phyloP scores from a whole-genome alignment of 1,284 basidiomycete species.

The Tranzscheliella williamsii region DNA sequence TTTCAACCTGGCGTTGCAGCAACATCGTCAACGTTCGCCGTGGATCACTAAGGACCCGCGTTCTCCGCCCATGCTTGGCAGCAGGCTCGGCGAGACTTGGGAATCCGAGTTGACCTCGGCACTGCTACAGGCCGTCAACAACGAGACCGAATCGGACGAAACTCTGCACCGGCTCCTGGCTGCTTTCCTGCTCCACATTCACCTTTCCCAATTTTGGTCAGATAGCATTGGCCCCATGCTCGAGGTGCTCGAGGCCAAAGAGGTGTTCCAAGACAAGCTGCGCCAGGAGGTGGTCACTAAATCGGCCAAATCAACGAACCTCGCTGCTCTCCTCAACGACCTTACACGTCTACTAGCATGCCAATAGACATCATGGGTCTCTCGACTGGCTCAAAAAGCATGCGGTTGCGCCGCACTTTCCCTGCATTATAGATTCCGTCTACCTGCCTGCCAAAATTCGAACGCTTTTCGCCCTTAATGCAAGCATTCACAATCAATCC shows the following conservation, averaged over 20 bases:
- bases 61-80: conserved; percentile 67
- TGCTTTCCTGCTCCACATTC: conserved; percentile 73
- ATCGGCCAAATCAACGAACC: conserved; percentile 21
- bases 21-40: conserved; percentile 19
- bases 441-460: no score
- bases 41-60: conserved; percentile 39
- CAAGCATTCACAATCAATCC: no score
- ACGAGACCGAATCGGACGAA: conserved; percentile 75
- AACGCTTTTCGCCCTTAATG: no score
- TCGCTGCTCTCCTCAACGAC: conserved; percentile 14
- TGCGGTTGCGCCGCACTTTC: no score
- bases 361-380: neutral
- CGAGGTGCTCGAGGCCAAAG: conserved; percentile 68
- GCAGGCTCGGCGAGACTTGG: conserved; percentile 69
- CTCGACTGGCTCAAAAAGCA: no score
- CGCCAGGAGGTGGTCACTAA: conserved; percentile 2
- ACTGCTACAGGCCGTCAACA: conserved; percentile 72
- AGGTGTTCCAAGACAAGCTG: conserved; percentile 4
- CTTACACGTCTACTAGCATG: conserved; percentile 9
- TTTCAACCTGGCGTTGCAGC: conserved; percentile 70
- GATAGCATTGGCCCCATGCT: conserved; percentile 71
- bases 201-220: conserved; percentile 67
- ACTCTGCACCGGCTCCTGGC: conserved; percentile 71
- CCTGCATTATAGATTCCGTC: no score
- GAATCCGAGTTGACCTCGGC: conserved; percentile 79